These are phyloP conservation scores for Echinosophora koreensis DNA, from an alignment of 306 rosid species.

Conservation along the genomic window DNA sequence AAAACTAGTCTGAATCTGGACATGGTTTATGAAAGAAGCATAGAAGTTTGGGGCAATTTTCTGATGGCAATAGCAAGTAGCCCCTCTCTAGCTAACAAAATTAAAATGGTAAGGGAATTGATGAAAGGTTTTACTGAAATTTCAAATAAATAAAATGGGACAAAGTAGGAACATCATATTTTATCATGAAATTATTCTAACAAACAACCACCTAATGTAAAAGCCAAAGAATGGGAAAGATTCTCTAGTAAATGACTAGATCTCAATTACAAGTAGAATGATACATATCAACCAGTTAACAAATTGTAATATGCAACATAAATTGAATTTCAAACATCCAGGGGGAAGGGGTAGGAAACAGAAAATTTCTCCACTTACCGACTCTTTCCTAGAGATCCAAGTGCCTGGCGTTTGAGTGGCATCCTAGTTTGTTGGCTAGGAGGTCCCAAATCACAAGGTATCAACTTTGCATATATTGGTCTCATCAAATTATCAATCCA, in stretches of 20 bases:
- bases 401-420: slow-evolving; percentile 68
- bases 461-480: slow-evolving; percentile 90
- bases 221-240: slow-evolving; percentile 17
- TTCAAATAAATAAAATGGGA: background rate
- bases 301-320: slow-evolving; percentile 21
- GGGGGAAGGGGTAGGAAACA: slow-evolving; percentile 29
- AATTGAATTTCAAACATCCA: slow-evolving; percentile 38
- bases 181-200: slow-evolving; percentile 31
- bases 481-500: slow-evolving; percentile 92
- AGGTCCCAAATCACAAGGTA: slow-evolving; percentile 91
- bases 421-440: slow-evolving; percentile 61
- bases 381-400: slow-evolving; percentile 94
- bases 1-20: slow-evolving; percentile 34
- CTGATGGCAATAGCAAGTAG: slow-evolving; percentile 27
- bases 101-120: background rate
- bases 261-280: slow-evolving; percentile 38
- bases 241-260: slow-evolving; percentile 2
- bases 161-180: background rate
- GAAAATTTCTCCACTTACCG: slow-evolving; percentile 63
- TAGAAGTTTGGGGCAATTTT: slow-evolving; percentile 28
- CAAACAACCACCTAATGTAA: slow-evolving; percentile 17
- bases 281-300: slow-evolving; percentile 27
- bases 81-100: slow-evolving; percentile 24
- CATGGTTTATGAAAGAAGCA: slow-evolving; percentile 13
- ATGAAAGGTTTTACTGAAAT: slow-evolving; percentile 14